Base-by-base conservation (phyloP, 2,329 filamentous ascomycete species). In the Fusarium avenaceum region DNA sequence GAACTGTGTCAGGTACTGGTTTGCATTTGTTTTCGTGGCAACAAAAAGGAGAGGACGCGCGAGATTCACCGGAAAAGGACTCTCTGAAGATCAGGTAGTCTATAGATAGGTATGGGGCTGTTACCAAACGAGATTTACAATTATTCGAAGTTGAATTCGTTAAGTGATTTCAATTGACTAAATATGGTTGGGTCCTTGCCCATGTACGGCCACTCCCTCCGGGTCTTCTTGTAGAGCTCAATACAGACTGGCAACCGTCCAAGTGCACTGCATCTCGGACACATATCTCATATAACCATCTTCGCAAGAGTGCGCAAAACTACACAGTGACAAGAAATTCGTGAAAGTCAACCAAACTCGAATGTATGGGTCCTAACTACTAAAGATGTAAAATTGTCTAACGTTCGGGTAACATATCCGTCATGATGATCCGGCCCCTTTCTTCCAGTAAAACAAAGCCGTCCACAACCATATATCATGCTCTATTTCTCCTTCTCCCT, bases 381-480 rank as follows among this genome's bases (percentile, higher is more conserved):
- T 74, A 65, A 73, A 65, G 63, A 61, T 71, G 63, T 65, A 61
- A 73, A 75, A 68, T 60, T 71, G 69, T 75, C 73, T 75, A 75
- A 75, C 70, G 61, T 64, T 62, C 63, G 63, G 72, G 51, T 69
- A 73, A 73, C 73, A 74, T 75, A 65, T 74, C 66, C 73, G 65
- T 75, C 72, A 73, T 75, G 62, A 75, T 74, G 58, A 70, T 72
- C 70, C 62, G 62, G 57, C 49, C 64, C 62, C 67, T 46, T 54
- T 56, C 50, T 56, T 47, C 52, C 47, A 69, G 57, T 63, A 73
- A 68, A 70, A 59, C 52, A 70, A 69, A 71, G 63, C 62, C 67
- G 51, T 73, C 64, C 59, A 63, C 70, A 72, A 71, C 69, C 69
- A 62, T 69, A 73, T 68, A 60, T 32, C 66, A 68, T 69, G 52